Conservation (phyloP, 371 early-diverging fungal species). For the Mortierella sp. region DNA sequence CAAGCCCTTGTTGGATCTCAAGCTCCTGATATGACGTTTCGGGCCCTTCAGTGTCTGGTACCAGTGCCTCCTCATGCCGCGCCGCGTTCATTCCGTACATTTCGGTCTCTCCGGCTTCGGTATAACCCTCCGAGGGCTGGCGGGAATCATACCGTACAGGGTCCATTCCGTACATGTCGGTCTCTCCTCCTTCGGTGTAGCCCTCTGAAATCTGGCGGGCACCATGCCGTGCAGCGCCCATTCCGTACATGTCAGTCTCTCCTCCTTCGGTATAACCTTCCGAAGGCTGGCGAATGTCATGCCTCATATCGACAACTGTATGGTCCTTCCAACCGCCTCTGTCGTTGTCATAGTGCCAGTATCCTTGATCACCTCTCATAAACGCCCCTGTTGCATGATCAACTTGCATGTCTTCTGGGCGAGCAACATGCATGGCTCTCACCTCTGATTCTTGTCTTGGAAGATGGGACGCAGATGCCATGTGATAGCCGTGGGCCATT, state of each 20-base stretch:
- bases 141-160: no score
- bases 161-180: no score
- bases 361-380: no score
- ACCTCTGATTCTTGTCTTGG: conserved; percentile 5
- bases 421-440: not conserved
- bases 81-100: not conserved
- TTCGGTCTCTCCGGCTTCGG: not conserved
- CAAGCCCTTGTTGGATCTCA: conserved; percentile 6
- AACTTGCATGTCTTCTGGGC: conserved; percentile 12
- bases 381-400: not conserved
- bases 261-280: no score
- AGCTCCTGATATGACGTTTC: conserved; percentile 25
- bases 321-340: not conserved
- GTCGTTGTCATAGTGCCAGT: no score
- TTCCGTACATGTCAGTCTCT: no score
- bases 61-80: conserved; percentile 7
- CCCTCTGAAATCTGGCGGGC: no score
- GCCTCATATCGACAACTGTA: not conserved
- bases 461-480: conserved; percentile 24
- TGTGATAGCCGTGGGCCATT: conserved; percentile 15
- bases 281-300: no score
- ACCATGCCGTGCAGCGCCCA: conserved; percentile 12
- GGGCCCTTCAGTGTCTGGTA: conserved; percentile 16
- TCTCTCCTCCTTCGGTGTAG: no score
- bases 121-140: no score